Base-by-base conservation (phyloP, 768 basidiomycete species). In the Lentinus brumalis region DNA sequence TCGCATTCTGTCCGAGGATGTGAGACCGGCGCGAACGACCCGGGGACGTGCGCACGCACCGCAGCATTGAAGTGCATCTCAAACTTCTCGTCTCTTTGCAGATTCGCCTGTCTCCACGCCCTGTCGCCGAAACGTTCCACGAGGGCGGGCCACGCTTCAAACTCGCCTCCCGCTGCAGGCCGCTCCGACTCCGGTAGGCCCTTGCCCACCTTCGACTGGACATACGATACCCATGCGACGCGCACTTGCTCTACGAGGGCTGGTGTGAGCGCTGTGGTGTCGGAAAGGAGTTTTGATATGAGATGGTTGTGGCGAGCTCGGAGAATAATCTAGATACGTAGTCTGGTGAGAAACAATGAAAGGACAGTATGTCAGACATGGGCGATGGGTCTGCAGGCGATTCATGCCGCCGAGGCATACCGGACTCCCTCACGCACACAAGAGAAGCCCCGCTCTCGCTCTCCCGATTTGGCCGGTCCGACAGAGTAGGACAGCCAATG, bases 11-110 rank as follows among this genome's bases (percentile, higher is more conserved):
- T 44, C 16, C 16, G 35, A 42, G 53, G 38, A 42, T 40, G 58
- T 21, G 59, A 21, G 10, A 15, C 2, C 42, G 6, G 49, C 31
- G 29, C 15, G 14, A 15, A 15, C n/a, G 4, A 41, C 29, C 39
- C 46, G 62, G 54, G 52, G 61, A 64, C 41, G 39, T 35, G 26
- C 14, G 41, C 26, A 78, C 86, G 70, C 72, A 94, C 92, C 66
- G 96, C 85, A 60, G 89, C 83, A 41, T 84, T 76, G 68, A 94
- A 83, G 75, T 96, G 79, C 92, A 98, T 91, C 54, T 88, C 86
- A 69, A 96, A 96, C 75, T 96, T 98, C 76, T 96, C 95, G 63
- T 97, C 90, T 69, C 86, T 82, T 70, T 80, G 85, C 70, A 90
- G 72, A 67, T 88, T 86, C 61, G 87, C 87, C 53, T 81, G 78